phyloP scores from a whole-genome alignment of 192 early-diverging fungal species.

The Tieghemiomyces parasiticus region DNA sequence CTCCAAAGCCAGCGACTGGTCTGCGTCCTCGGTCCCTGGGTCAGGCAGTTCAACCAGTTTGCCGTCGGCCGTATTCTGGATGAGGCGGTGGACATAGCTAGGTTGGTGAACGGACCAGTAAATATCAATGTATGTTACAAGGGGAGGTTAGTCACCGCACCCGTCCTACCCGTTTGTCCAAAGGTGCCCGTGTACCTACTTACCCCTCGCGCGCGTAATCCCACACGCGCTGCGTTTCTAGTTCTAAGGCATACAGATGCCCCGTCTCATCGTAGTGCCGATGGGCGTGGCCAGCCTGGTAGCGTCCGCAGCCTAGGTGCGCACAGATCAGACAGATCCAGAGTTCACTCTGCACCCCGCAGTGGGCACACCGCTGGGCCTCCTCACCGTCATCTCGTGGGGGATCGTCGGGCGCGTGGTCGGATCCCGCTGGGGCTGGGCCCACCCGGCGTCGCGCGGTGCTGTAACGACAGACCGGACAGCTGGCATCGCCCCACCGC shows the following conservation, averaged over 20 bases:
- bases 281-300: slow-evolving; percentile 78
- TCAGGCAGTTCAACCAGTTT: slow-evolving; percentile 77
- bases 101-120: not conserved
- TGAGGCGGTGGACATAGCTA: slow-evolving; percentile 78
- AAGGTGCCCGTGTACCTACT: too few species aligned
- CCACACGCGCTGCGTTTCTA: slow-evolving; percentile 95
- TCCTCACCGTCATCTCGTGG: slow-evolving; percentile 6
- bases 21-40: not conserved
- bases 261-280: slow-evolving; percentile 67
- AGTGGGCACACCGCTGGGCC: slow-evolving; percentile 52
- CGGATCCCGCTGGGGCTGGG: too few species aligned
- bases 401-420: too few species aligned
- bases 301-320: slow-evolving; percentile 89
- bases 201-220: slow-evolving; percentile 92
- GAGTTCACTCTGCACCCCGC: slow-evolving; percentile 57
- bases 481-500: slow-evolving; percentile 83
- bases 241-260: slow-evolving; percentile 83
- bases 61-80: slow-evolving; percentile 83
- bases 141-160: too few species aligned
- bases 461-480: slow-evolving; percentile 82
- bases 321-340: slow-evolving; percentile 98
- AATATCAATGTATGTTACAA: too few species aligned
- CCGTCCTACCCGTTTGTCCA: too few species aligned
- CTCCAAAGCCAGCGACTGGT: slow-evolving; percentile 13
- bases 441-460: slow-evolving; percentile 23